Evolutionary conservation across 805 yeast species (phyloP).

Genomic region (Lachancea dasiensis): DNA sequence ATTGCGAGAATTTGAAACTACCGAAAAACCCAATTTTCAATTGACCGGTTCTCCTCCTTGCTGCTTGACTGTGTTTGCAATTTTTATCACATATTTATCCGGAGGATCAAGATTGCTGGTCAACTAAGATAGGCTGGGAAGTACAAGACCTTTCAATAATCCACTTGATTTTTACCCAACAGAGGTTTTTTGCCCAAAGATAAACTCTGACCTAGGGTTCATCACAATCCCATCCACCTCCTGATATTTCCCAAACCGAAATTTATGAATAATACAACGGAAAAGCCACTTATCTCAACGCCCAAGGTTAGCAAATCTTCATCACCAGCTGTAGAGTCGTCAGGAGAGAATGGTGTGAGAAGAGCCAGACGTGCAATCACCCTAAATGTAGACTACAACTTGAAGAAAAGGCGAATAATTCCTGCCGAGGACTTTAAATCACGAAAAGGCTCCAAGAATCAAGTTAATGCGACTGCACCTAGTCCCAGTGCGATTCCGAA

Average conservation of each 20-base stretch:
- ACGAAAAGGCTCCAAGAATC: neutral
- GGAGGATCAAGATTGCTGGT: too few relatives aligned
- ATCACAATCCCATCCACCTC: neutral
- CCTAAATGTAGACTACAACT: slow-evolving; percentile 29
- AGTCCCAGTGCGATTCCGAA: neutral
- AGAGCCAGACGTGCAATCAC: slow-evolving; percentile 29
- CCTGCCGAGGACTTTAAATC: slow-evolving; percentile 18
- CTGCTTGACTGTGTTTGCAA: too few relatives aligned
- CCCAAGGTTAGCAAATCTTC: slow-evolving; percentile 6
- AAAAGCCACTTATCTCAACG: slow-evolving; percentile 5
- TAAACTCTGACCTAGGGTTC: neutral
- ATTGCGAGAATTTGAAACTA: too few relatives aligned
- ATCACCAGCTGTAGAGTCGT: slow-evolving; percentile 7
- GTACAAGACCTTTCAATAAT: neutral
- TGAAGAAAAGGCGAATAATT: slow-evolving; percentile 29
- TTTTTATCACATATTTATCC: too few relatives aligned
- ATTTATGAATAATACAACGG: slow-evolving; percentile 3
- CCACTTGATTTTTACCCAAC: too few relatives aligned
- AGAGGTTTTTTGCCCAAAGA: too few relatives aligned
- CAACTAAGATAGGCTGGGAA: too few relatives aligned
- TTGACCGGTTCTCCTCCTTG: too few relatives aligned
- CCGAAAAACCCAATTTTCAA: too few relatives aligned
- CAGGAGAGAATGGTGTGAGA: slow-evolving; percentile 10
- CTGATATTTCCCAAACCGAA: neutral
- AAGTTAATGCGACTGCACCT: neutral